These are phyloP conservation scores for Biscutella auriculata DNA, from an alignment of 441 rosid genomes.

Conservation along the genomic window DNA sequence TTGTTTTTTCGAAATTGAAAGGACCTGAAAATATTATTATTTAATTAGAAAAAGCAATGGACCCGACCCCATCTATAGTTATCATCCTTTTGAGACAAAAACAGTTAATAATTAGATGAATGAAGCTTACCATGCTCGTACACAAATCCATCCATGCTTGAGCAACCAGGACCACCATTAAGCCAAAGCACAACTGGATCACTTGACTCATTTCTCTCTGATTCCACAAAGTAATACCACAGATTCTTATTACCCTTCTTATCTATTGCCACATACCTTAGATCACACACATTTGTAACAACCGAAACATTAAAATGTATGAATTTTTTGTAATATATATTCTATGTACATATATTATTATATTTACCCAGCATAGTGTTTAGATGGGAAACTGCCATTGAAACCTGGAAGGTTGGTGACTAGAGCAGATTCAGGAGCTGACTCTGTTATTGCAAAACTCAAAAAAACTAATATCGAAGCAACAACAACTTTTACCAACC, in stretches of 20 bases:
- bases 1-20: constrained; percentile 52
- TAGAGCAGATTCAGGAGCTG: constrained; percentile 49
- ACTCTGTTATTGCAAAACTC: constrained; percentile 13
- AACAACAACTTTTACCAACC: neutral
- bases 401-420: constrained; percentile 62
- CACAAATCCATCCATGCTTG: constrained; percentile 57
- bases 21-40: constrained; percentile 39
- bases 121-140: constrained; percentile 44
- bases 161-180: constrained; percentile 69
- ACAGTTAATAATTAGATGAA: too few relatives aligned
- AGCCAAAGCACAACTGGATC: constrained; percentile 68
- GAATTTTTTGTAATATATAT: neutral
- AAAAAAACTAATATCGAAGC: constrained; percentile 13
- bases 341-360: neutral
- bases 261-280: constrained; percentile 61
- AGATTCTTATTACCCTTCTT: constrained; percentile 33
- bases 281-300: neutral
- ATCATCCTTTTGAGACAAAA: too few relatives aligned
- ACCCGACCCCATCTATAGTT: too few relatives aligned
- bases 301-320: neutral
- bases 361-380: constrained; percentile 75
- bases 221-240: constrained; percentile 49
- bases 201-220: constrained; percentile 36
- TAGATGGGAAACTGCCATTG: constrained; percentile 52
- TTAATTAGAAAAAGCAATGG: too few relatives aligned